Evolutionary conservation across 1,284 basidiomycete species (phyloP), one percentile per base, ranked within the genome.

Genomic region (Ustilago curta): DNA sequence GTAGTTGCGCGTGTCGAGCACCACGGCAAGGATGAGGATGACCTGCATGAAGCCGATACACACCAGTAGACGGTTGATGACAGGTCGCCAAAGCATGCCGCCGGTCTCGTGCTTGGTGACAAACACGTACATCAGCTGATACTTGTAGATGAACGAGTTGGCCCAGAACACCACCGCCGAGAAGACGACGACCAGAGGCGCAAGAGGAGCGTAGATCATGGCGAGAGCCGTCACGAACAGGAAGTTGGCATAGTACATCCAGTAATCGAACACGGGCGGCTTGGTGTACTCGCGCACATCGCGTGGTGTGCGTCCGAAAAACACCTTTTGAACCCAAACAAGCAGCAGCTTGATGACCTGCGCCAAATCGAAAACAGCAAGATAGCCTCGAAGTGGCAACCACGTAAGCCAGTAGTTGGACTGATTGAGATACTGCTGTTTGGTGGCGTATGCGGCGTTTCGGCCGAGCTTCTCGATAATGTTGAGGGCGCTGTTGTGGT

Each of bases 261-360:
- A 89, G 86, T 92, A 98, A 80, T 95, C 91, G 83, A 98, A 98
- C 42, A 91, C 90, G 5, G 93, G 93, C 18, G 96, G 96, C 84
- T 95, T 92, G 7, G 96, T 97, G 91, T 93, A 95, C 80, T 97
- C 95, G 57, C 94, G 89, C 64, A 98, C 94, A 81, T 97, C 95
- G 77, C 97, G 90, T 48, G 95, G 96, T 0, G 97, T 99, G 62
- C 95, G 91, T n/a, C 95, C 94, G 81, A 97, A 93, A 50, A 94
- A 86, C 37, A 67, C 70, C 59, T 88, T 94, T 86, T 93, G 92
- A 86, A 97, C 87, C 37, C 91, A 95, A 21, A 95, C 90, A 87
- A 92, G 90, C 14, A 95, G 82, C 35, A 99, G 88, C 83, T 97
- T 96, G 86, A 97, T 86, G 59, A 98, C 90, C 85, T 99, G 97